phyloP scores from a whole-genome alignment of 306 rosid species.

The Malus sylvestris region DNA sequence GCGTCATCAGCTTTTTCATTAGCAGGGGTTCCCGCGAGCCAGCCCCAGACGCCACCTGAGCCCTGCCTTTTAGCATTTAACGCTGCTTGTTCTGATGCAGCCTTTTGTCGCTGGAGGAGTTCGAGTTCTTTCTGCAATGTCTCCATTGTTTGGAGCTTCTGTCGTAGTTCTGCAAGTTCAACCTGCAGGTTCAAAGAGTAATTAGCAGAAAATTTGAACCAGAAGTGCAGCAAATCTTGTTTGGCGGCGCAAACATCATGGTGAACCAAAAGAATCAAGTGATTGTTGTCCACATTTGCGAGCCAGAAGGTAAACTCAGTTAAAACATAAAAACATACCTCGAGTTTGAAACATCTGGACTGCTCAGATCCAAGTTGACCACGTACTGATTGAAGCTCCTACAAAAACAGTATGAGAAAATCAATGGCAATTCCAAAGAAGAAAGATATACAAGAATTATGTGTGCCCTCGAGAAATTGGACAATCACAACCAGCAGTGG shows the following conservation, averaged over 20 bases:
- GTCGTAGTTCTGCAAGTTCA: conserved; percentile 82
- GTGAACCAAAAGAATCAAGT: background rate
- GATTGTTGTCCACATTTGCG: background rate
- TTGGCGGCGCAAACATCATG: background rate
- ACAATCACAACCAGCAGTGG: background rate
- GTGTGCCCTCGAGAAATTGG: background rate
- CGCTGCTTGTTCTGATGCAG: conserved; percentile 84
- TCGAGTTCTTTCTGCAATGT: conserved; percentile 81
- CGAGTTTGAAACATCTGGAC: conserved; percentile 94
- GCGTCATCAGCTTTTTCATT: conserved; percentile 31
- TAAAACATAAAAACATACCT: conserved; percentile 35
- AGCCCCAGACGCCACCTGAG: conserved; percentile 91
- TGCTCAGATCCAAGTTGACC: conserved; percentile 92
- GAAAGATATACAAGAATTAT: background rate
- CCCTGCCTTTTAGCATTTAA: conserved; percentile 56
- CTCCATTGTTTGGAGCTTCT: conserved; percentile 86
- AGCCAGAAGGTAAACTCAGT: background rate
- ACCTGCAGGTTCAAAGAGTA: conserved; percentile 47
- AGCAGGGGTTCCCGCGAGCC: conserved; percentile 79
- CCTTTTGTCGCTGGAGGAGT: conserved; percentile 85
- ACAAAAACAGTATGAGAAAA: conserved; percentile 11
- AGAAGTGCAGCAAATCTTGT: background rate
- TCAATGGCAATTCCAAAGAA: background rate
- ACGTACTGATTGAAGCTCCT: conserved; percentile 98
- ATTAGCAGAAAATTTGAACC: background rate